Base-by-base conservation (phyloP, 1,139 yeast genomes). In the Protomyces lactucae-debilis region DNA sequence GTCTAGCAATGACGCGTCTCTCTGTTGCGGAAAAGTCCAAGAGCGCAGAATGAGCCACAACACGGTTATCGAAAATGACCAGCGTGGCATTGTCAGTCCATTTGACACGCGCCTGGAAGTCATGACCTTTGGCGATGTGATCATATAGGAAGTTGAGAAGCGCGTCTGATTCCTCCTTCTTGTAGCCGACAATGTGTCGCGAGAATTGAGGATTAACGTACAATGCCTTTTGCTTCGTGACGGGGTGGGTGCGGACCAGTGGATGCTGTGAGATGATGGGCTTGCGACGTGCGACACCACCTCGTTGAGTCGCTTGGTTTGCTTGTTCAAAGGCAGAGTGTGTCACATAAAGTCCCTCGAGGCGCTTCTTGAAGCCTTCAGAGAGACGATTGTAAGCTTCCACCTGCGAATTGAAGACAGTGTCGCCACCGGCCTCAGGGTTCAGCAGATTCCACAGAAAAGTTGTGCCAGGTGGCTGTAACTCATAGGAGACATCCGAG, bases 21-120 rank as follows among this genome's bases (percentile, higher is more conserved):
- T 80, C 75, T 37, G 78, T 78, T 25, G 80, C 81, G 36, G 78
- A 82, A 85, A 86, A 85, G 73, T 86, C 90, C 64, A 82, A 77
- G 54, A 83, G 77, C 9, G 89, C 89, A 37, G 86, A 77, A 73
- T 86, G 91, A 53, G 80, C 75, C 39, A 83, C 82, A 70, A 85
- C 77, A 74, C 91, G 80, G 75, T 86, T 86, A 71, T 86, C 91
- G 88, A 90, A 83, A 59, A 82, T 79, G 23, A 82, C 85, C 53
- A 83, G 84, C 32, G 85, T 76, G 12, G 48, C 48, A 46, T 79
- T 80, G 60, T 82, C 82, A 71, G 82, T 84, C 85, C 86, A 83
- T 69, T 76, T 79, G 21, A 83, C 85, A 72, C 87, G 78, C 67
- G 81, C 78, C 68, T 83, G 86, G 68, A 83, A 77, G 70, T 83